These are phyloP conservation scores for Chaetothyriales sp. DNA, from an alignment of 2,329 filamentous ascomycete species.

Conservation along the genomic window DNA sequence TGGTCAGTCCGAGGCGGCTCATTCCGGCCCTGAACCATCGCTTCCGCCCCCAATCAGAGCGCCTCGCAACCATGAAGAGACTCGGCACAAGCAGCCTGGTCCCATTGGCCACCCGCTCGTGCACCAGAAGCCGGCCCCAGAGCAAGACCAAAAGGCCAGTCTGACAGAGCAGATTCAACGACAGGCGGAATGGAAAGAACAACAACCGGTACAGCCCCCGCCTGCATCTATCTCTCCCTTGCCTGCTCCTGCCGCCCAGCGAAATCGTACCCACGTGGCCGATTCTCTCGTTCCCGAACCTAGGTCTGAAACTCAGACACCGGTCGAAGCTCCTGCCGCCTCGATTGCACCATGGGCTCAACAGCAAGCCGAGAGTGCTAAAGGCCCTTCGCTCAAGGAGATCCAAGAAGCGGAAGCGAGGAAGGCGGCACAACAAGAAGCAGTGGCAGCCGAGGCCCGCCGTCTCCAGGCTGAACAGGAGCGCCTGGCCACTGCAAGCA, in stretches of 20 bases:
- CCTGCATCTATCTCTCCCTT: slow-evolving; percentile 65
- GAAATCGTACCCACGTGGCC: slow-evolving; percentile 67
- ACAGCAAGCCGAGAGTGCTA: slow-evolving; percentile 52
- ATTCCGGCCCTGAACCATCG: slow-evolving; percentile 25
- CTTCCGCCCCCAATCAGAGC: slow-evolving; percentile 26
- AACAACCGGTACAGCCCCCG: slow-evolving; percentile 50
- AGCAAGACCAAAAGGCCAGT: slow-evolving; percentile 37
- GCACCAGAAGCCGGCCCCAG: slow-evolving; percentile 12
- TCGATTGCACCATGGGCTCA: slow-evolving; percentile 92
- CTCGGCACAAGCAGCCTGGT: slow-evolving; percentile 6
- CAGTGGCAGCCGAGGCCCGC: slow-evolving; percentile 60
- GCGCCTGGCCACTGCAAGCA: slow-evolving; percentile 38
- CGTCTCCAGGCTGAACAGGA: slow-evolving; percentile 68
- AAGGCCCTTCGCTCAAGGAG: slow-evolving; percentile 83
- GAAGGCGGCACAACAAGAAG: slow-evolving; percentile 79
- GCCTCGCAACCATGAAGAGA: slow-evolving; percentile 19
- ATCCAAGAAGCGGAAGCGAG: slow-evolving; percentile 93
- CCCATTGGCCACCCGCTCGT: slow-evolving; percentile 7
- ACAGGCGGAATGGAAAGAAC: slow-evolving; percentile 12
- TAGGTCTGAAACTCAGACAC: slow-evolving; percentile 64
- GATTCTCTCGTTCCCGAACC: slow-evolving; percentile 52
- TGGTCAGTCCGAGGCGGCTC: slow-evolving; percentile 46
- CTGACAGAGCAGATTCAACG: slow-evolving; percentile 66
- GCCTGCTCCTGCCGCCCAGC: slow-evolving; percentile 76
- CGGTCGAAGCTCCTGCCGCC: slow-evolving; percentile 46